These are phyloP conservation scores for Fusarium staphyleae DNA, from an alignment of 2,329 filamentous ascomycete genomes.

Conservation along the genomic window DNA sequence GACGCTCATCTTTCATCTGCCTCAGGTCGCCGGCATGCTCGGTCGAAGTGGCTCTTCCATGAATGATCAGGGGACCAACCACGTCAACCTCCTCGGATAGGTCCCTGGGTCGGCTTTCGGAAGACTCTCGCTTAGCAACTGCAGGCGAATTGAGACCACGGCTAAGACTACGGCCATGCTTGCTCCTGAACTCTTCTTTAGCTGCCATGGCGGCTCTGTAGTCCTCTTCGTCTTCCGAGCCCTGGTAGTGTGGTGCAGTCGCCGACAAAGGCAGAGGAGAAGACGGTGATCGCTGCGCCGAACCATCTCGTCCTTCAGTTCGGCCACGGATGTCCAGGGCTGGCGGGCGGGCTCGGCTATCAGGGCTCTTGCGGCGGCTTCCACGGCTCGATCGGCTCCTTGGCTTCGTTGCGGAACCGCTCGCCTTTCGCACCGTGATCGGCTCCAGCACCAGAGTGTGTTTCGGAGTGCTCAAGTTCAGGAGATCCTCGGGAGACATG, in stretches of 20 bases:
- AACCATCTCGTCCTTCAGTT: conserved; percentile 65
- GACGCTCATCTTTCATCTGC: conserved; percentile 65
- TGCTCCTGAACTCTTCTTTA: conserved; percentile 63
- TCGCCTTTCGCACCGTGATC: conserved; percentile 54
- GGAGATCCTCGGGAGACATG: conserved; percentile 90
- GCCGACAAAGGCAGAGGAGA: conserved; percentile 80
- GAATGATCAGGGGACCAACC: conserved; percentile 42
- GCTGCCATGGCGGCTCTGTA: conserved; percentile 60
- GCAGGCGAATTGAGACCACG: conserved; percentile 50
- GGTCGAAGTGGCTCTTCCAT: conserved; percentile 51
- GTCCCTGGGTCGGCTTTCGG: conserved; percentile 50
- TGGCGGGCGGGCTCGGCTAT: conserved; percentile 50
- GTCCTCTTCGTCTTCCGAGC: conserved; percentile 72
- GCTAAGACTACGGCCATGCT: conserved; percentile 61
- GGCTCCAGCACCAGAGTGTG: conserved; percentile 49
- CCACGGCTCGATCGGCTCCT: conserved; percentile 60
- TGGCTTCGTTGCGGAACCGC: conserved; percentile 42
- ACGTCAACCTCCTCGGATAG: conserved; percentile 43
- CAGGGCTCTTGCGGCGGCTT: conserved; percentile 56
- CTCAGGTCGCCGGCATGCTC: conserved; percentile 62
- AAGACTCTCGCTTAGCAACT: conserved; percentile 47
- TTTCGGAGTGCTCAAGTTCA: conserved; percentile 63
- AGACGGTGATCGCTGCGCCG: conserved; percentile 74
- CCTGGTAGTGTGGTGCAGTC: conserved; percentile 46
- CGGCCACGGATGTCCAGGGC: conserved; percentile 65